Evolutionary conservation across 768 basidiomycete genomes (phyloP).

Genomic region (Boletus edulis): DNA sequence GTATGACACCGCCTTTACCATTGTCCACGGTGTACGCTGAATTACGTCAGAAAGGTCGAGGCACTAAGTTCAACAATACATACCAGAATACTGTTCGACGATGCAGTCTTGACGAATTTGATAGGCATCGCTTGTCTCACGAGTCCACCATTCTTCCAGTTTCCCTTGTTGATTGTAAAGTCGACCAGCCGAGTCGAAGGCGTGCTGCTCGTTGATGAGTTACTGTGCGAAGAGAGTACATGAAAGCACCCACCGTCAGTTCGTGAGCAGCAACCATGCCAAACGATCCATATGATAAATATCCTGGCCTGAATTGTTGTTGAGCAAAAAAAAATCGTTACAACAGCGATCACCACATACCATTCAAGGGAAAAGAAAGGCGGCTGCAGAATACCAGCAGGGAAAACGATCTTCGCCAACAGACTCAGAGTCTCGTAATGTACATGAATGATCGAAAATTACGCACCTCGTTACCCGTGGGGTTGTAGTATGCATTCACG

Average conservation of each 20-base stretch:
- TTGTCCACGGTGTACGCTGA: slow-evolving; percentile 81
- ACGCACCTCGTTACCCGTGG: slow-evolving; percentile 80
- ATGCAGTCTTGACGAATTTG: slow-evolving; percentile 83
- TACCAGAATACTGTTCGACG: slow-evolving; percentile 86
- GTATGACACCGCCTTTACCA: slow-evolving; percentile 76
- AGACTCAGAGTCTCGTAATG: background rate
- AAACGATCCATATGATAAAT: slow-evolving; percentile 89
- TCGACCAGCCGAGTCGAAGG: slow-evolving; percentile 86
- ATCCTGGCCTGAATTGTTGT: slow-evolving; percentile 65
- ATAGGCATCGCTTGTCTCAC: slow-evolving; percentile 81
- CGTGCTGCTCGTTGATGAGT: slow-evolving; percentile 51
- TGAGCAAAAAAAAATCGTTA: slow-evolving; percentile 4
- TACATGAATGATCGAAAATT: background rate
- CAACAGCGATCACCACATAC: slow-evolving; percentile 35
- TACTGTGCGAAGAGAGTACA: background rate
- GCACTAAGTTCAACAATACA: slow-evolving; percentile 25
- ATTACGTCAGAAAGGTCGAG: slow-evolving; percentile 1
- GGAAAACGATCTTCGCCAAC: slow-evolving; percentile 79
- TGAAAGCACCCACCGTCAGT: slow-evolving; percentile 57
- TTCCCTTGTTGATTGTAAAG: slow-evolving; percentile 90
- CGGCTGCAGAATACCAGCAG: slow-evolving; percentile 90
- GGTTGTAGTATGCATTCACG: slow-evolving; percentile 88
- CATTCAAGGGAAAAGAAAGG: slow-evolving; percentile 87
- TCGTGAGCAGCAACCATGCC: slow-evolving; percentile 93
- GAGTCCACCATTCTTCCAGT: slow-evolving; percentile 92